Base-by-base conservation (phyloP, 202 grass and related monocot genomes). In the Carex sylvatica region DNA sequence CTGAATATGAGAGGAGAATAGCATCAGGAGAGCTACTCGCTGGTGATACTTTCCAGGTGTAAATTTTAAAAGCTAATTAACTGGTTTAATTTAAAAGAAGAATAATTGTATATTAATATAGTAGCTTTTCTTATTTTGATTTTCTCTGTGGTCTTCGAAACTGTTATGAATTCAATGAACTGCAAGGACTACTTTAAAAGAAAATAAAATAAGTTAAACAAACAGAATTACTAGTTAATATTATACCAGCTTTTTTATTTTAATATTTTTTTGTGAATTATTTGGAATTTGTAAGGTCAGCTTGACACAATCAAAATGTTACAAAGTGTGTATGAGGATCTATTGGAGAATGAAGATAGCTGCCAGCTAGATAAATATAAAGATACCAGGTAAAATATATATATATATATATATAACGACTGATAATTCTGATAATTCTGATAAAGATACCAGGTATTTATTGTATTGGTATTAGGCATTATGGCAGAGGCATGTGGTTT, bases 31-130 rank as follows among this genome's bases (percentile, higher is more conserved):
- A 95, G 9, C 91, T 98, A 82, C 83, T 91, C 4, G 87, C 94
- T 33, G 96, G 96, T 5, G 96, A 98, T 85, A 84, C 64, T 71
- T 98, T 93, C 89, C 96, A 98, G 92, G 96, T 95, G 30, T 23
- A 76, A 26, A 56, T 76, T 26, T 26, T 56, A 76, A 56, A 75
- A 35, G 13, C 51, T 56, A 33, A 28, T 28, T 28, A 28, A 16
- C 24, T 53, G 22, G 8, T 74, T 52, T 11, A 26, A 73, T 26
- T 20, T 44, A 46, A 42, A 42, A 69, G n/a, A n/a, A 4, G 9
- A 18, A 69, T 10, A n/a, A 69, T 9, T 10, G 16, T 35, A 5
- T 35, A 2, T 28, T 28, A 28, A 28, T 28, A 0, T 42, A 70
- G 6, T 22, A 3, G 2, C 4, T 70, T 20, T 16, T 36, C 28